phyloP scores from a whole-genome alignment of 345 rosid genomes.

The Trapa bicornis region DNA sequence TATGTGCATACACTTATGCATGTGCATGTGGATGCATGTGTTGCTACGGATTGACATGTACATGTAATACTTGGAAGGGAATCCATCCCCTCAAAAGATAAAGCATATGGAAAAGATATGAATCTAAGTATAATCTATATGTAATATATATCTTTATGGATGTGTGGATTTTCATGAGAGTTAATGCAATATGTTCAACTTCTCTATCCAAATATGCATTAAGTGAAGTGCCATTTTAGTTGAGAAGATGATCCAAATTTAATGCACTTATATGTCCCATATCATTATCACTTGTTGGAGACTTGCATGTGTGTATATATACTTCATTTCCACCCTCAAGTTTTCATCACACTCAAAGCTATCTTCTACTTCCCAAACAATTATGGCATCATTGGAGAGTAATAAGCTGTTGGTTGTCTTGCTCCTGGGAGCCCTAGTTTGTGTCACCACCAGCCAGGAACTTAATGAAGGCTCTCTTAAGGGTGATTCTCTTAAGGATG shows the following conservation, averaged over 20 bases:
- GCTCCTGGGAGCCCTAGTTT: slow-evolving; percentile 25
- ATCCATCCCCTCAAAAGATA: too few relatives aligned
- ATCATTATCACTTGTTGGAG: background rate
- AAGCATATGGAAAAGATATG: too few relatives aligned
- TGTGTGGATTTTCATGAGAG: too few relatives aligned
- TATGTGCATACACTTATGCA: too few relatives aligned
- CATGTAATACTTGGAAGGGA: too few relatives aligned
- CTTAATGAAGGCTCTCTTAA: slow-evolving; percentile 2
- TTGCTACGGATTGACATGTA: too few relatives aligned
- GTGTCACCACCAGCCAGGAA: slow-evolving; percentile 16
- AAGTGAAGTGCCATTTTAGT: slow-evolving; percentile 12
- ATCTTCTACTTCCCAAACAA: background rate
- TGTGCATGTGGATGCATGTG: too few relatives aligned
- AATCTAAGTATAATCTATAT: too few relatives aligned
- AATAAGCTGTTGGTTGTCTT: slow-evolving; percentile 20
- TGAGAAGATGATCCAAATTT: slow-evolving; percentile 22
- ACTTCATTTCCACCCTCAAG: background rate
- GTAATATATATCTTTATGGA: too few relatives aligned
- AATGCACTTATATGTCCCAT: background rate
- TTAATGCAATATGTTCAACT: too few relatives aligned
- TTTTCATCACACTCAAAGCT: slow-evolving; percentile 5
- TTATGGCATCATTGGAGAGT: background rate
- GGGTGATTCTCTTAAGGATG: slow-evolving; percentile 16
- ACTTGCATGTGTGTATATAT: slow-evolving; percentile 11
- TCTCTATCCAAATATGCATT: too few relatives aligned